phyloP scores from a whole-genome alignment of 495 filamentous ascomycete genomes.

The Penicillium atrosanguineum region DNA sequence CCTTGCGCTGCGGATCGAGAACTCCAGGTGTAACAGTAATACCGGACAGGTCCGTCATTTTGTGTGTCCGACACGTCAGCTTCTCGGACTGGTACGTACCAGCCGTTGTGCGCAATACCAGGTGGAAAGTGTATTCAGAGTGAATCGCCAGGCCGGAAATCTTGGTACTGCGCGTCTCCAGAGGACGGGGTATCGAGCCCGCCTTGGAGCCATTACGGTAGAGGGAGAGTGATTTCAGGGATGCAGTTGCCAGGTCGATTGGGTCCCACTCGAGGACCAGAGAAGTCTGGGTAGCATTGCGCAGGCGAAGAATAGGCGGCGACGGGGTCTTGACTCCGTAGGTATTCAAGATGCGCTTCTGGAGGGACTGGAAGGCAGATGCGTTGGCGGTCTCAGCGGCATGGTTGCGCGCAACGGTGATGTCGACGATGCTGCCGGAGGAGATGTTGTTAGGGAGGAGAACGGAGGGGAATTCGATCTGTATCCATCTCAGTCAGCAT shows the following conservation, averaged over 20 bases:
- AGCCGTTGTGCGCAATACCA: conserved; percentile 87
- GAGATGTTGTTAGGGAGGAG: conserved; percentile 92
- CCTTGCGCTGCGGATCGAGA: conserved; percentile 70
- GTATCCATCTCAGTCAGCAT: conserved; percentile 11
- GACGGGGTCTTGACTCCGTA: conserved; percentile 81
- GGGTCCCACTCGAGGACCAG: conserved; percentile 98
- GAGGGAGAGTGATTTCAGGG: conserved; percentile 80
- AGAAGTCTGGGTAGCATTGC: conserved; percentile 95
- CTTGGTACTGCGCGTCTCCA: conserved; percentile 87
- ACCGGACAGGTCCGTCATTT: conserved; percentile 96
- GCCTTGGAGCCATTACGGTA: conserved; percentile 96
- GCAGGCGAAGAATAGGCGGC: conserved; percentile 78
- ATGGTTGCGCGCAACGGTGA: conserved; percentile 88
- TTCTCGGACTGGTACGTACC: conserved; percentile 82
- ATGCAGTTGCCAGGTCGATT: conserved; percentile 87
- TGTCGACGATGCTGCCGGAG: conserved; percentile 95
- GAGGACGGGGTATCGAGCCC: conserved; percentile 83
- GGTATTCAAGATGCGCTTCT: conserved; percentile 79
- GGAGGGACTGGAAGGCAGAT: conserved; percentile 73
- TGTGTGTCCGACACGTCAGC: conserved; percentile 85
- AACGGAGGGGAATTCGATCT: conserved; percentile 99
- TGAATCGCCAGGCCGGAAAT: conserved; percentile 95
- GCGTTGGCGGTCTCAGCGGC: conserved; percentile 70
- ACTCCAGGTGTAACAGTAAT: conserved; percentile 94
- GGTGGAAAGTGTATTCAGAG: conserved; percentile 91